Evolutionary conservation across 31 red algal species (phyloP).

Genomic region (Endocladia muricata): DNA sequence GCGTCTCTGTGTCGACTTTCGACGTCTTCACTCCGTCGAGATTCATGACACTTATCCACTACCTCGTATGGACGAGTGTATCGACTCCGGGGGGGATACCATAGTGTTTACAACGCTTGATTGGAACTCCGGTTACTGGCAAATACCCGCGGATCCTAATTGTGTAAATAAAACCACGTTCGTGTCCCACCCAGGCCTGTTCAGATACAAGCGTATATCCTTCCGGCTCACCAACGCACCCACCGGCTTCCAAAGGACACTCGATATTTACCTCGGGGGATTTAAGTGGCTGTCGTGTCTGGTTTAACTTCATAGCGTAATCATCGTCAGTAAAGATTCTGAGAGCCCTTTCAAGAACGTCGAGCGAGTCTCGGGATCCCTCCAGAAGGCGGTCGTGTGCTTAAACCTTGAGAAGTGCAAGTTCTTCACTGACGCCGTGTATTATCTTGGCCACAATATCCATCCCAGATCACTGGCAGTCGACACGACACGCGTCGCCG

Average conservation of each 20-base stretch:
- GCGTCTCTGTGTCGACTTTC: constrained; percentile 53
- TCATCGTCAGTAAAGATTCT: constrained; percentile 7
- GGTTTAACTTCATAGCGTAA: constrained; percentile 47
- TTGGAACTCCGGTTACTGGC: constrained; percentile 46
- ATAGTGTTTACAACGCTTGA: constrained; percentile 45
- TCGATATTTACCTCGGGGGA: constrained; percentile 16
- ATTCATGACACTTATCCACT: constrained; percentile 38
- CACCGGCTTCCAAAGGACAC: constrained; percentile 32
- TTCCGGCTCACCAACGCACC: constrained; percentile 55
- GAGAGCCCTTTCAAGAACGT: constrained; percentile 21
- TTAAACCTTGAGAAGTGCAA: constrained; percentile 22
- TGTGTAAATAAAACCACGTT: constrained; percentile 36
- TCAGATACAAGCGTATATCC: constrained; percentile 32
- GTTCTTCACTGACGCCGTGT: neutral
- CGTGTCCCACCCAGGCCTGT: constrained; percentile 32
- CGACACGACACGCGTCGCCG: neutral
- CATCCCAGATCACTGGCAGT: neutral
- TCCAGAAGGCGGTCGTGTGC: neutral
- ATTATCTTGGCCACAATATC: constrained; percentile 14
- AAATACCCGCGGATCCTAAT: constrained; percentile 15
- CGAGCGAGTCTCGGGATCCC: neutral
- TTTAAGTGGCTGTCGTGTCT: constrained; percentile 6
- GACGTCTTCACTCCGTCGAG: constrained; percentile 22
- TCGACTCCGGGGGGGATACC: constrained; percentile 49
- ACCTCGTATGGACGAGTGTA: constrained; percentile 55